phyloP scores from a whole-genome alignment of 2,329 filamentous ascomycete species.

The Clarireedia monteithiana region DNA sequence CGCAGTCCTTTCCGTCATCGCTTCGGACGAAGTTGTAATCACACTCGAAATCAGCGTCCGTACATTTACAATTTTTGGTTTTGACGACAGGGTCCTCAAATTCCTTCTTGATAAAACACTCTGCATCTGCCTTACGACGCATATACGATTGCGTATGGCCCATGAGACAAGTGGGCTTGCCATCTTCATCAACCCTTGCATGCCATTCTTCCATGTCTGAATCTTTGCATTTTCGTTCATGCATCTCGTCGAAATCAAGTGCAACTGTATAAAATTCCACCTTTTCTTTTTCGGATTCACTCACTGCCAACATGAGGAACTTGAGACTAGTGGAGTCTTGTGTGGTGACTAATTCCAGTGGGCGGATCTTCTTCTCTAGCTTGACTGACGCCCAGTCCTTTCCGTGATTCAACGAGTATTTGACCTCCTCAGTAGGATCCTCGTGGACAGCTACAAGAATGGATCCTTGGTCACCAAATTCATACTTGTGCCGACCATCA shows the following conservation, averaged over 20 bases:
- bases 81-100: conserved; percentile 71
- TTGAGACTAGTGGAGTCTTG: conserved; percentile 90
- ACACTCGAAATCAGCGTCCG: conserved; percentile 84
- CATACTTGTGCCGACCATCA: conserved; percentile 84
- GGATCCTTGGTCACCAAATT: conserved; percentile 90
- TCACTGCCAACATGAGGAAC: conserved; percentile 71
- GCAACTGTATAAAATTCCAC: conserved; percentile 57
- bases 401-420: conserved; percentile 85
- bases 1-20: conserved; percentile 61
- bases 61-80: conserved; percentile 72
- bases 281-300: conserved; percentile 40
- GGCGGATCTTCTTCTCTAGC: conserved; percentile 62
- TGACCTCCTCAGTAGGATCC: conserved; percentile 49
- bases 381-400: conserved; percentile 70
- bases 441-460: conserved; percentile 79
- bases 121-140: conserved; percentile 76
- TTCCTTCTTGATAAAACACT: conserved; percentile 82
- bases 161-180: conserved; percentile 85
- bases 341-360: conserved; percentile 73
- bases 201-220: conserved; percentile 84
- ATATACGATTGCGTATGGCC: conserved; percentile 85
- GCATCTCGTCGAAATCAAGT: conserved; percentile 75
- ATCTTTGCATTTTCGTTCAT: conserved; percentile 75
- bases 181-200: conserved; percentile 72
- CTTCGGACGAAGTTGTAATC: conserved; percentile 80